Percentiles rank a stretch among this genome's conserved stretches.
Evolutionary conservation across 2,329 filamentous ascomycete species (phyloP).

Genomic region (Penicillium hesseltinei): DNA sequence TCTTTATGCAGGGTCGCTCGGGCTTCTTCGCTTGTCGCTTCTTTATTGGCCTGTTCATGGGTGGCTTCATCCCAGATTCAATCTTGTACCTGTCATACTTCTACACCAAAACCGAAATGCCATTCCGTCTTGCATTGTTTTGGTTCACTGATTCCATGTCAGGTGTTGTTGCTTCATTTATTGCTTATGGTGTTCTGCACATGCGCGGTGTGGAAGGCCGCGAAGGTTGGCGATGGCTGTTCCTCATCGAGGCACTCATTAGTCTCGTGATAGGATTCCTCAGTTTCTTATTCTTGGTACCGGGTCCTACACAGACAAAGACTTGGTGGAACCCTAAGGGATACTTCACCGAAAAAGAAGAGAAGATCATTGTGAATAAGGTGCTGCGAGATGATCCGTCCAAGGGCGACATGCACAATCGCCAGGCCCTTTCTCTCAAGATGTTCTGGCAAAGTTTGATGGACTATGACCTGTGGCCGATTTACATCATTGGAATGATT

Average conservation of each 20-base stretch:
- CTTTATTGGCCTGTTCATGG: conserved; percentile 50
- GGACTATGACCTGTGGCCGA: conserved; percentile 41
- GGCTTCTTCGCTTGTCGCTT: conserved; percentile 46
- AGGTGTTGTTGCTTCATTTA: conserved; percentile 34
- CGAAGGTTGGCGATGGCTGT: conserved; percentile 46
- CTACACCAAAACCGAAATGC: conserved; percentile 36
- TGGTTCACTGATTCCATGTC: conserved; percentile 38
- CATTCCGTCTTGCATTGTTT: conserved; percentile 38
- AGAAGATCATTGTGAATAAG: conserved; percentile 62
- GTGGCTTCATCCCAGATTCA: conserved; percentile 51
- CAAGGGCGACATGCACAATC: conserved; percentile 38
- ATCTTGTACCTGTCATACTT: conserved; percentile 41
- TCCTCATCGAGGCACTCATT: conserved; percentile 46
- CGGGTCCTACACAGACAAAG: conserved; percentile 45
- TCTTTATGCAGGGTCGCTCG: conserved; percentile 29
- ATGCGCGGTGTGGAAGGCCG: conserved; percentile 43
- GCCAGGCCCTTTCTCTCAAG: conserved; percentile 32
- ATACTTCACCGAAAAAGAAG: conserved; percentile 62
- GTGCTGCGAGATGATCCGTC: conserved; percentile 48
- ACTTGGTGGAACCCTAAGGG: conserved; percentile 59
- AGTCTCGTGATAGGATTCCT: conserved; percentile 45
- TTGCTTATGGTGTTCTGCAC: conserved; percentile 39
- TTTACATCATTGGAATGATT: conserved; percentile 37
- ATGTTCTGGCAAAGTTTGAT: conserved; percentile 35
- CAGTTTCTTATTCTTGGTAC: conserved; percentile 45